Conservation (phyloP, 805 yeast species). For the Sugiyamaella qingdaonensis region DNA sequence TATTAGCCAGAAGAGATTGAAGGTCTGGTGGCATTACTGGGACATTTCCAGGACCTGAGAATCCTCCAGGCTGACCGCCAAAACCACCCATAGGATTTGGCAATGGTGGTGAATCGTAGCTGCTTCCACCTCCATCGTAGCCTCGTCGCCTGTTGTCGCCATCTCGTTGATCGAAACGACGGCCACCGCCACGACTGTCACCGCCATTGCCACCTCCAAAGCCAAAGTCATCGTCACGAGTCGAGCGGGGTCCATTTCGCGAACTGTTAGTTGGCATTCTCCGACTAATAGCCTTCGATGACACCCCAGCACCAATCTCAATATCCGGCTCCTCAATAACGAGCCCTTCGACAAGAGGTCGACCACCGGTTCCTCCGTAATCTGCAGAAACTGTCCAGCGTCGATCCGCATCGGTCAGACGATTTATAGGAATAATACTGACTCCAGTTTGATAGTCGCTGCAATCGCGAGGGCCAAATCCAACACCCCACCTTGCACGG, state of each 20-base stretch:
- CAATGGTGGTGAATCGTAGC: not conserved
- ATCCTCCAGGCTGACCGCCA: conserved; percentile 2
- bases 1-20: conserved; percentile 14
- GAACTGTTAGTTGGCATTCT: conserved; percentile 90
- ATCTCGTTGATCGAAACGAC: conserved; percentile 2
- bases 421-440: conserved; percentile 77
- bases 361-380: conserved; percentile 97
- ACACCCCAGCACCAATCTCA: conserved; percentile 90
- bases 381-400: conserved; percentile 86
- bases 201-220: conserved; percentile 6
- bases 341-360: conserved; percentile 69
- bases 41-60: not conserved
- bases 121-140: not conserved
- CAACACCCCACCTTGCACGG: conserved; percentile 98
- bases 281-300: conserved; percentile 85
- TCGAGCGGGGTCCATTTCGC: conserved; percentile 80
- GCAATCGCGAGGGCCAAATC: conserved; percentile 98
- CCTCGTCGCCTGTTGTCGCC: conserved; percentile 4
- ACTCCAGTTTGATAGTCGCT: conserved; percentile 91
- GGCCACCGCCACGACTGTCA: not conserved
- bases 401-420: conserved; percentile 91
- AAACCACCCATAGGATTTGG: conserved; percentile 1
- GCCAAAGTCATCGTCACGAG: conserved; percentile 26
- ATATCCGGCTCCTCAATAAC: conserved; percentile 97
- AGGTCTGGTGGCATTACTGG: conserved; percentile 17